These are phyloP conservation scores for Cicer pinnatifidum DNA, from an alignment of 306 rosid species.

Conservation along the genomic window DNA sequence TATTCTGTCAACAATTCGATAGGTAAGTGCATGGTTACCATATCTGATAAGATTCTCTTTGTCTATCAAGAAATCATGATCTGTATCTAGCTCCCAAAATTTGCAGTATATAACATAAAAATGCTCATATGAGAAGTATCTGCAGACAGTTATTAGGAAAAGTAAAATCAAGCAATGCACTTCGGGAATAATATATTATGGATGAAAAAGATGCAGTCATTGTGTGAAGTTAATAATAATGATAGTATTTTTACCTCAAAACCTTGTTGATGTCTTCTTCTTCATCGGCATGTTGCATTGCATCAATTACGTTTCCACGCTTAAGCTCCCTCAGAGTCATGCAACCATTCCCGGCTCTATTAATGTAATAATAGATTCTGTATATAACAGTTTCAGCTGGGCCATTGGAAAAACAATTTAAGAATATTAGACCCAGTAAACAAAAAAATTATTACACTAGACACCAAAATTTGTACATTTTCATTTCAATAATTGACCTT, in stretches of 20 bases:
- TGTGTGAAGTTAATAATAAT: conserved; percentile 22
- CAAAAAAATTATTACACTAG: conserved; percentile 31
- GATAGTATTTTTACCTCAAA: conserved; percentile 69
- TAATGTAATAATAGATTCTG: conserved; percentile 93
- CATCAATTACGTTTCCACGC: conserved; percentile 93
- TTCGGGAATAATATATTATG: conserved; percentile 4
- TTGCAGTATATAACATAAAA: conserved; percentile 99
- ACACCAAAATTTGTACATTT: conserved; percentile 36
- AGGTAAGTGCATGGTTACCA: conserved; percentile 99
- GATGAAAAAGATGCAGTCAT: neutral
- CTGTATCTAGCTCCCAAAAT: conserved; percentile 99
- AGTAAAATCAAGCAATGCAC: conserved; percentile 2
- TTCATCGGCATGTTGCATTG: conserved; percentile 97
- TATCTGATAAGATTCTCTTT: conserved; percentile 98
- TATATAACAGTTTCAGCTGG: conserved; percentile 99
- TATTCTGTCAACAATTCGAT: conserved; percentile 97
- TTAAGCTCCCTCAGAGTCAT: conserved; percentile 91
- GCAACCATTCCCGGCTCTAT: conserved; percentile 88
- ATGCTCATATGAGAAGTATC: conserved; percentile 99
- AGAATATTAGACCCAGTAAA: conserved; percentile 37
- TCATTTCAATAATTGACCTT: conserved; percentile 29
- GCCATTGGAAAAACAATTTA: conserved; percentile 54
- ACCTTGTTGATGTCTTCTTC: conserved; percentile 99
- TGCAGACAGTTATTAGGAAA: conserved; percentile 45
- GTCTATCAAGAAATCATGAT: conserved; percentile 97